phyloP scores from a whole-genome alignment of 768 basidiomycete species.

The Sporobolomyces pararoseus region DNA sequence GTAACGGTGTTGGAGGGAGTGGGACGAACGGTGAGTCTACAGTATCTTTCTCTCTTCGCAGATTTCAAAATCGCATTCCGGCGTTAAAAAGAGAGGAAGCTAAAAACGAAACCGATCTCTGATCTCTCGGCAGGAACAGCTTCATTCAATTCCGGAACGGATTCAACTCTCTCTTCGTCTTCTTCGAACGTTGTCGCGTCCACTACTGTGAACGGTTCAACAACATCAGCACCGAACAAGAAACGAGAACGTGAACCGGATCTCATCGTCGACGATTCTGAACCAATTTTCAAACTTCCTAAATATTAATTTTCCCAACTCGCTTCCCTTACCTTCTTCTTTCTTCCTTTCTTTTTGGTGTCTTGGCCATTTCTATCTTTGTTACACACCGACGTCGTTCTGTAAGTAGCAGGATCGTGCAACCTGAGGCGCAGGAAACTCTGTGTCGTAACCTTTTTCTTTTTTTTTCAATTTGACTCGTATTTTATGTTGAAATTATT shows the following conservation, averaged over 20 bases:
- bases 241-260: slow-evolving; percentile 16
- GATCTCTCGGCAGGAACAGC: slow-evolving; percentile 9
- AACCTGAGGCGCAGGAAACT: too few relatives aligned
- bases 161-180: not conserved
- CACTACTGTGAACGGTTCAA: not conserved
- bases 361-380: too few relatives aligned
- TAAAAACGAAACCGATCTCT: not conserved
- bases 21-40: not conserved
- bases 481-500: too few relatives aligned
- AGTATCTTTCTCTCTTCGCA: too few relatives aligned
- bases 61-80: not conserved
- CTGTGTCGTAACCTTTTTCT: too few relatives aligned
- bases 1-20: not conserved
- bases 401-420: too few relatives aligned
- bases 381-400: too few relatives aligned
- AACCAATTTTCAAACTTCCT: slow-evolving; percentile 8
- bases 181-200: not conserved
- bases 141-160: too few relatives aligned
- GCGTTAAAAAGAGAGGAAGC: not conserved
- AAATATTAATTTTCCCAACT: not conserved
- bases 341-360: not conserved
- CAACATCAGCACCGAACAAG: not conserved
- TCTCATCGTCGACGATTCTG: not conserved
- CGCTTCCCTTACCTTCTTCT: not conserved
- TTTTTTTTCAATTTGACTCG: too few relatives aligned